Evolutionary conservation across 2,329 filamentous ascomycete species (phyloP).

Genomic region (Pestalotiopsis fici): DNA sequence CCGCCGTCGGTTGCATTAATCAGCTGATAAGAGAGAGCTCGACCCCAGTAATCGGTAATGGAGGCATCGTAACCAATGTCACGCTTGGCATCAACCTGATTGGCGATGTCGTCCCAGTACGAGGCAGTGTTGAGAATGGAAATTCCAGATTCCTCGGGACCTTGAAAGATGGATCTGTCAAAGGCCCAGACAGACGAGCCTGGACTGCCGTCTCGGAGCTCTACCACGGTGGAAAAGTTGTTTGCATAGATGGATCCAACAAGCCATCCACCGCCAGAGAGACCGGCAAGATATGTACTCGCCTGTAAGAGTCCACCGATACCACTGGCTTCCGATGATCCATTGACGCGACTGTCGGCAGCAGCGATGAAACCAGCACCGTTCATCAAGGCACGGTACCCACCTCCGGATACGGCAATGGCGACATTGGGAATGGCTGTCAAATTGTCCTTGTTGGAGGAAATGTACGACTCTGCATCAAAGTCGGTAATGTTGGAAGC

Average conservation of each 20-base stretch:
- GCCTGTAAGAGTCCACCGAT: constrained; percentile 70
- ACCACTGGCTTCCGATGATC: constrained; percentile 60
- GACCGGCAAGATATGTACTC: constrained; percentile 70
- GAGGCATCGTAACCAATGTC: constrained; percentile 65
- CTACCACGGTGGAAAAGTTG: constrained; percentile 68
- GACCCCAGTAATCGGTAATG: constrained; percentile 75
- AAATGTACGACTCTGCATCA: constrained; percentile 60
- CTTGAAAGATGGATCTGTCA: constrained; percentile 35
- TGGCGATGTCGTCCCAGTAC: constrained; percentile 64
- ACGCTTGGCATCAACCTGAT: constrained; percentile 61
- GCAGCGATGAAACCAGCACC: constrained; percentile 70
- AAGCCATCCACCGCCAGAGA: constrained; percentile 77
- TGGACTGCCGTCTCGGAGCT: constrained; percentile 28
- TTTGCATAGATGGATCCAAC: constrained; percentile 74
- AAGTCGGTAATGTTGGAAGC: constrained; percentile 77
- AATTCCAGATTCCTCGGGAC: constrained; percentile 27
- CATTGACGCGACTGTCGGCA: constrained; percentile 65
- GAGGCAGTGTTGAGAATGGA: constrained; percentile 26
- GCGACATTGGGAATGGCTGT: constrained; percentile 51
- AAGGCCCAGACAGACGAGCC: constrained; percentile 36
- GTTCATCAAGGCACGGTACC: constrained; percentile 71
- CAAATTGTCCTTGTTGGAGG: constrained; percentile 66
- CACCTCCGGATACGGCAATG: constrained; percentile 71
- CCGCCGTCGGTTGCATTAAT: constrained; percentile 69
- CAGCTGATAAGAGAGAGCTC: constrained; percentile 70